Conservation (phyloP, 2,329 filamentous ascomycete genomes). For the Colletotrichum musicola region DNA sequence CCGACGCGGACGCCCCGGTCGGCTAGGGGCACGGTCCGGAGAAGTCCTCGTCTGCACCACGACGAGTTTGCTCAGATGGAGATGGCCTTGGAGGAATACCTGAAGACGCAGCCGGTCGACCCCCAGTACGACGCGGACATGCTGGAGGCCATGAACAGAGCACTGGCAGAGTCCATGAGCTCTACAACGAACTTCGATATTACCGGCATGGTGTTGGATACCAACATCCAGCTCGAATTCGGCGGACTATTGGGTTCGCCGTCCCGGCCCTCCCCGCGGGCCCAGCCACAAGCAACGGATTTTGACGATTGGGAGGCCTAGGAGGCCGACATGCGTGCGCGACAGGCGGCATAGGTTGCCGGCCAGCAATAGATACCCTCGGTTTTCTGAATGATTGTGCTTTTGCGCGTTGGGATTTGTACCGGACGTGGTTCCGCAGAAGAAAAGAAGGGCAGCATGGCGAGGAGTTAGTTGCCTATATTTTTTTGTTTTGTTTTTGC, state of each 20-base stretch:
- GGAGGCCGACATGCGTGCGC: slow-evolving; percentile 26
- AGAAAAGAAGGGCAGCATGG: no score
- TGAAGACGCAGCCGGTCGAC: slow-evolving; percentile 30
- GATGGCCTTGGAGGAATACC: slow-evolving; percentile 33
- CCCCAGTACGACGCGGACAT: slow-evolving; percentile 34
- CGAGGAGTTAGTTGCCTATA: no score
- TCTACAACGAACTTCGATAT: slow-evolving; percentile 31
- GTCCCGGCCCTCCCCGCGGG: slow-evolving; percentile 20
- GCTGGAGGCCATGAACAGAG: slow-evolving; percentile 38
- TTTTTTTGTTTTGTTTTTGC: no score
- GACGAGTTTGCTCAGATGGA: slow-evolving; percentile 37
- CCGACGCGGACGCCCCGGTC: slow-evolving; percentile 60
- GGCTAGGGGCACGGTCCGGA: slow-evolving; percentile 25
- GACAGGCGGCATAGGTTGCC: slow-evolving; percentile 24
- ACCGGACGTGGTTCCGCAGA: no score
- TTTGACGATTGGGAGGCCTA: slow-evolving; percentile 34
- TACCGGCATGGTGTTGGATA: slow-evolving; percentile 28
- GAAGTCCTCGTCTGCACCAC: slow-evolving; percentile 34
- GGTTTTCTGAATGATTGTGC: neutral
- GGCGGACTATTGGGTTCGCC: slow-evolving; percentile 32
- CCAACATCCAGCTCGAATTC: slow-evolving; percentile 31
- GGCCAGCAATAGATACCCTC: slow-evolving; percentile 20
- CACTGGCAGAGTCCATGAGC: slow-evolving; percentile 32
- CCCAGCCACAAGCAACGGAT: slow-evolving; percentile 16
- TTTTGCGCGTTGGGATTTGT: neutral